phyloP scores from a whole-genome alignment of 257 asterid species.

The Buddleja alternifolia region DNA sequence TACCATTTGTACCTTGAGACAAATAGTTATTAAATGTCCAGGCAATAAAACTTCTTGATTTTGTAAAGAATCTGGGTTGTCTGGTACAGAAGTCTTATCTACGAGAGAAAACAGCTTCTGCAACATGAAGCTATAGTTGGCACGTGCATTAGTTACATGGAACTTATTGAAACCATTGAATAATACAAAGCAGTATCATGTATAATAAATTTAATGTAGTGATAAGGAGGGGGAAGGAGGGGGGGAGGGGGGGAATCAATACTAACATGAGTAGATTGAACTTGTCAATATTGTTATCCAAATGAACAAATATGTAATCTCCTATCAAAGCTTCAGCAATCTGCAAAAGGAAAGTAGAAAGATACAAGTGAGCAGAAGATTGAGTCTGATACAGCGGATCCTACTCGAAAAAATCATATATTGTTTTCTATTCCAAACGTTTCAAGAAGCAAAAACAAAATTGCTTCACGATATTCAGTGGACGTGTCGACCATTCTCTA shows the following conservation, averaged over 20 bases:
- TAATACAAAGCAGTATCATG: slow-evolving; percentile 8
- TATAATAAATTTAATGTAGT: background rate
- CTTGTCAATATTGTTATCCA: slow-evolving; percentile 85
- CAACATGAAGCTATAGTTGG: slow-evolving; percentile 79
- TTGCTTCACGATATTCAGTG: slow-evolving; percentile 10
- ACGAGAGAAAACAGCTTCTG: slow-evolving; percentile 96
- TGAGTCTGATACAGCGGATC: background rate
- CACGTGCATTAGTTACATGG: slow-evolving; percentile 33
- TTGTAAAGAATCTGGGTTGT: slow-evolving; percentile 92
- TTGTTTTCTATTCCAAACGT: slow-evolving; percentile 22
- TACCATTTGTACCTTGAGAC: slow-evolving; percentile 70
- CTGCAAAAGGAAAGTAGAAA: slow-evolving; percentile 45
- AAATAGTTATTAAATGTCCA: slow-evolving; percentile 89
- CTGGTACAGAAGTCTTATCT: slow-evolving; percentile 93
- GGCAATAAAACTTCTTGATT: slow-evolving; percentile 94
- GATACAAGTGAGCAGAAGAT: slow-evolving; percentile 15
- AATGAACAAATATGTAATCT: slow-evolving; percentile 89
- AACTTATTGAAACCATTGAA: slow-evolving; percentile 21
- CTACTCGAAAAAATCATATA: background rate
- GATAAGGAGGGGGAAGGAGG: background rate
- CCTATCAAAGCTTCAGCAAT: slow-evolving; percentile 76
- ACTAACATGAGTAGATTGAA: slow-evolving; percentile 92
- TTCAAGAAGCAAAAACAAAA: slow-evolving; percentile 17
- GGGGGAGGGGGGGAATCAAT: background rate
- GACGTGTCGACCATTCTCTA: slow-evolving; percentile 9